Percentiles rank a stretch among this genome's conserved stretches.
phyloP scores from a whole-genome alignment of 176 grass and related monocot genomes.

The Oryza rufipogon region DNA sequence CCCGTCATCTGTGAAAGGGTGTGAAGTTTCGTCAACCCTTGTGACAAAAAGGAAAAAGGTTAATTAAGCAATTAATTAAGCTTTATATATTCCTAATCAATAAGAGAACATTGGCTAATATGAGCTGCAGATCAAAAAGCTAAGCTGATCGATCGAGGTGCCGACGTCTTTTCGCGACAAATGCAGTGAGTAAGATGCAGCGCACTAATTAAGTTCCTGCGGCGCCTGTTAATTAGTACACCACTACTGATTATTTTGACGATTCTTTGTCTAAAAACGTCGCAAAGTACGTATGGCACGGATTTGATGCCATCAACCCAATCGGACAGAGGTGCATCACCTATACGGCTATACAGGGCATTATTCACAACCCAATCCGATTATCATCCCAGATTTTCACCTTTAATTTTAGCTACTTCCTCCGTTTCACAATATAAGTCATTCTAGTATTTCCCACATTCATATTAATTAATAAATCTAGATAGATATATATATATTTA shows the following conservation, averaged over 20 bases:
- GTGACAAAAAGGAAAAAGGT: conserved; percentile 17
- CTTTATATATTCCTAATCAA: not conserved
- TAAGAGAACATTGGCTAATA: not conserved
- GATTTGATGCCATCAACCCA: too few species aligned
- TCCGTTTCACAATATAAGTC: too few species aligned
- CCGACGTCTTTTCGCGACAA: conserved; percentile 10
- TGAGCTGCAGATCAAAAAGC: conserved; percentile 16
- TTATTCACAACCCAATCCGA: too few species aligned
- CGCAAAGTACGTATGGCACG: conserved; percentile 37
- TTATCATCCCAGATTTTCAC: too few species aligned
- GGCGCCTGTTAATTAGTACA: conserved; percentile 1
- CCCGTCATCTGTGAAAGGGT: conserved; percentile 32
- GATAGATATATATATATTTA: too few species aligned
- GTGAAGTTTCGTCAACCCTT: conserved; percentile 17
- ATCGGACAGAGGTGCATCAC: too few species aligned
- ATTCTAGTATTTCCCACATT: too few species aligned
- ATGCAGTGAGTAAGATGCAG: conserved; percentile 30
- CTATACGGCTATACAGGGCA: too few species aligned
- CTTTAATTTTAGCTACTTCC: too few species aligned
- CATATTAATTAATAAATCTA: too few species aligned
- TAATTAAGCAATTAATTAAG: not conserved
- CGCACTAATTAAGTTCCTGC: conserved; percentile 31
- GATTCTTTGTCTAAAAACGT: conserved; percentile 22
- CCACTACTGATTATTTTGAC: conserved; percentile 22
- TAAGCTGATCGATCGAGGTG: not conserved